Percentiles rank a stretch among this genome's conserved stretches.
phyloP scores from a whole-genome alignment of 352 stramenopile species.

The Globisporangium paddicum region DNA sequence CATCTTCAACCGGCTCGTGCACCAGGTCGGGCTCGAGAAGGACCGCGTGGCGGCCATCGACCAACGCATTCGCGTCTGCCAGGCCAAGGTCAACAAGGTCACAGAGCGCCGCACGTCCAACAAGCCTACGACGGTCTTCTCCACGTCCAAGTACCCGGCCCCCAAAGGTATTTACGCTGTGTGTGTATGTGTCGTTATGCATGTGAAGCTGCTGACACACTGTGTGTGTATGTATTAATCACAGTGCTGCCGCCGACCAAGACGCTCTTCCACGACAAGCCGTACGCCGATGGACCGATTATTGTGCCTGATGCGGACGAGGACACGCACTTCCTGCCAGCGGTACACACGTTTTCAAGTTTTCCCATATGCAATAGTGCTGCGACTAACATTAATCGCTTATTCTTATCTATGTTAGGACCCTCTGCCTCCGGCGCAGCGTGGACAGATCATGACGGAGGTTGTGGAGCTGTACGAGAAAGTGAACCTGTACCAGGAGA shows the following conservation, averaged over 20 bases:
- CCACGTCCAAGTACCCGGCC: constrained; percentile 82
- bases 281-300: constrained; percentile 70
- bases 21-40: constrained; percentile 78
- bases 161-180: constrained; percentile 31
- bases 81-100: constrained; percentile 83
- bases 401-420: constrained; percentile 30
- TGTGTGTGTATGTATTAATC: background rate
- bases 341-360: constrained; percentile 22
- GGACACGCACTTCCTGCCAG: constrained; percentile 79
- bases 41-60: constrained; percentile 74
- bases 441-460: constrained; percentile 75
- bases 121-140: constrained; percentile 88
- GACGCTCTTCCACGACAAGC: constrained; percentile 83
- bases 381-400: background rate
- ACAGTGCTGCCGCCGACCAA: constrained; percentile 53
- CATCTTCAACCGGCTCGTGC: constrained; percentile 75
- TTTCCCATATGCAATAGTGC: background rate
- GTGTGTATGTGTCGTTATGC: too few species aligned
- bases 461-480: constrained; percentile 82
- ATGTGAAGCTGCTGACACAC: background rate
- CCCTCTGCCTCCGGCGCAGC: constrained; percentile 57
- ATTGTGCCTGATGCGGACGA: constrained; percentile 66
- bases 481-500: constrained; percentile 75
- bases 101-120: constrained; percentile 75
- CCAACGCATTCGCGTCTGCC: constrained; percentile 65